Conservation (phyloP, 1,284 basidiomycete species). For the Ustilago esculenta region DNA sequence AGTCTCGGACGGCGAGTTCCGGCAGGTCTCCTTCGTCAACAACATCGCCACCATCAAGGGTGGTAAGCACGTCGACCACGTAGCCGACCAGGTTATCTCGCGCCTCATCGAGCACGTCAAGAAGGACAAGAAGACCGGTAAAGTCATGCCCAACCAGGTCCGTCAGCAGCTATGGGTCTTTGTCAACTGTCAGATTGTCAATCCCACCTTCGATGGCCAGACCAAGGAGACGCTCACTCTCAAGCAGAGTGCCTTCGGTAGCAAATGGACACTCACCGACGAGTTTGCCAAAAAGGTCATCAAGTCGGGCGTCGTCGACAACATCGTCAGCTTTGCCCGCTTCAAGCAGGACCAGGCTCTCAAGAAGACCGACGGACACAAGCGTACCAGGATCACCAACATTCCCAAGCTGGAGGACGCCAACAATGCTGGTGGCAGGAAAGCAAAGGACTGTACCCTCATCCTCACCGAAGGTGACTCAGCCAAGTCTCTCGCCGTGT, state of each 20-base stretch:
- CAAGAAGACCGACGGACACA: constrained; percentile 95
- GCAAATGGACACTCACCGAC: constrained; percentile 86
- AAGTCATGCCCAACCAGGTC: constrained; percentile 90
- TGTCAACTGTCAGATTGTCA: constrained; percentile 94
- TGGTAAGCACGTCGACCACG: constrained; percentile 88
- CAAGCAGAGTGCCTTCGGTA: constrained; percentile 85
- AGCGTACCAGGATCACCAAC: constrained; percentile 81
- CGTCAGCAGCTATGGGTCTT: constrained; percentile 99
- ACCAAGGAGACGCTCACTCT: constrained; percentile 97
- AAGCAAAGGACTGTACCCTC: constrained; percentile 84
- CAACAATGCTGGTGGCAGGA: constrained; percentile 90
- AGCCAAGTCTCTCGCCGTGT: constrained; percentile 94
- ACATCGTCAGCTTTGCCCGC: constrained; percentile 92
- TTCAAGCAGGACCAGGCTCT: constrained; percentile 95
- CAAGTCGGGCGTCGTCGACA: constrained; percentile 90
- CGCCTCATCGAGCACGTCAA: constrained; percentile 77
- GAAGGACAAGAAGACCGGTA: constrained; percentile 89
- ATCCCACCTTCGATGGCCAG: constrained; percentile 98
- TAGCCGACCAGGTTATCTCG: constrained; percentile 90
- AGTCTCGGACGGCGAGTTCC: constrained; percentile 84
- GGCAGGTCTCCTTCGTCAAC: constrained; percentile 93
- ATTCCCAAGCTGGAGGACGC: constrained; percentile 95
- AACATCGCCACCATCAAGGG: constrained; percentile 97
- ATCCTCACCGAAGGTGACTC: constrained; percentile 99
- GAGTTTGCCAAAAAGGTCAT: constrained; percentile 95